Evolutionary conservation across 2,329 filamentous ascomycete species (phyloP).

Genomic region (Calonectria honghensis): DNA sequence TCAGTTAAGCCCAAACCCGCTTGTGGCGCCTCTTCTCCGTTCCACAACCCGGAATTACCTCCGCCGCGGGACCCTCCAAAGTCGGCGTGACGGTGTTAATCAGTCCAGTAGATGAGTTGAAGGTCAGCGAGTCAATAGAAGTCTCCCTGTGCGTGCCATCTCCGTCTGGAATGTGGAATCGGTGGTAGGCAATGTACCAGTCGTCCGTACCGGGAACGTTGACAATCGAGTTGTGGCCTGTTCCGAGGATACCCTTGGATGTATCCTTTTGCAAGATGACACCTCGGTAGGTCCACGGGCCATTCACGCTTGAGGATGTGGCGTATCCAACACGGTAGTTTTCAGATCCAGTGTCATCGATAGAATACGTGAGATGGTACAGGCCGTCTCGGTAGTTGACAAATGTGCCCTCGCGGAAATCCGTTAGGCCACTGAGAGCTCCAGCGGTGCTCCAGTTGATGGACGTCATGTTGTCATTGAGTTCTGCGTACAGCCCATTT

Average conservation of each 20-base stretch:
- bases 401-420: constrained; percentile 65
- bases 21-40: constrained; percentile 9
- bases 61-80: constrained; percentile 37
- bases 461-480: constrained; percentile 67
- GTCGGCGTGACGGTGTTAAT: constrained; percentile 60
- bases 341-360: constrained; percentile 67
- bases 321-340: constrained; percentile 70
- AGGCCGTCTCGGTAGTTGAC: constrained; percentile 65
- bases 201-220: constrained; percentile 68
- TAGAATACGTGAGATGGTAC: constrained; percentile 70
- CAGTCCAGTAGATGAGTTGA: constrained; percentile 61
- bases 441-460: constrained; percentile 61
- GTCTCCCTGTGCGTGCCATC: constrained; percentile 66
- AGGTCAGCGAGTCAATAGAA: constrained; percentile 64
- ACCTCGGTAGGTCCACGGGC: constrained; percentile 67
- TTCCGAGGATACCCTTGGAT: constrained; percentile 65
- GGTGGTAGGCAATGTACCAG: constrained; percentile 71
- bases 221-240: constrained; percentile 67
- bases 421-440: constrained; percentile 60
- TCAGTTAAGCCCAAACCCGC: background rate
- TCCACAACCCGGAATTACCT: constrained; percentile 36
- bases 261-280: constrained; percentile 65
- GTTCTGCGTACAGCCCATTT: constrained; percentile 62
- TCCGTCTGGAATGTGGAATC: constrained; percentile 67
- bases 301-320: constrained; percentile 60